Percentiles rank a stretch among this genome's conserved stretches.
These are phyloP conservation scores for Xenoacremonium recifei DNA, from an alignment of 2,329 filamentous ascomycete genomes.

Conservation along the genomic window DNA sequence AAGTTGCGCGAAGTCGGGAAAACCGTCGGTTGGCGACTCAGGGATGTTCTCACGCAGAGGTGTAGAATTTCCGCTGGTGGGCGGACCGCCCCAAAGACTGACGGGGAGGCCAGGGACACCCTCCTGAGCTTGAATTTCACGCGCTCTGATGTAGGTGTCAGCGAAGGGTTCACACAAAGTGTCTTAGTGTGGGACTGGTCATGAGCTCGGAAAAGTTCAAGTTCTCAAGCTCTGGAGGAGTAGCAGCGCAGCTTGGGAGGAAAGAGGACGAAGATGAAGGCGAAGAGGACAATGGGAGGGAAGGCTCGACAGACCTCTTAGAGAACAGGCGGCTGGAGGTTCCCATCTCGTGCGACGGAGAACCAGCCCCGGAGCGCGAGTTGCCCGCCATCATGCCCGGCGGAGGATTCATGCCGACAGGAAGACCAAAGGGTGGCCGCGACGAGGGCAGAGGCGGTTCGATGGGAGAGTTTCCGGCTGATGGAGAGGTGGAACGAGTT, in stretches of 20 bases:
- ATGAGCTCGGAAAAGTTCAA: conserved; percentile 5
- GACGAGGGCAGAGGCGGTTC: conserved; percentile 64
- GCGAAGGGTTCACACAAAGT: too few species aligned
- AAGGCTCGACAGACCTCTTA: conserved; percentile 71
- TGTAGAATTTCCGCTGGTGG: conserved; percentile 93
- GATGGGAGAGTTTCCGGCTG: conserved; percentile 75
- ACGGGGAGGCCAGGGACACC: conserved; percentile 68
- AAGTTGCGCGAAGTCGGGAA: conserved; percentile 81
- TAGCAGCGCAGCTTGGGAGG: background rate
- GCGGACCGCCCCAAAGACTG: conserved; percentile 89
- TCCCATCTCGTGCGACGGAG: conserved; percentile 87
- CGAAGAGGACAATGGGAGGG: conserved; percentile 1
- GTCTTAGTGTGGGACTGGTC: too few species aligned
- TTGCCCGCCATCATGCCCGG: conserved; percentile 58
- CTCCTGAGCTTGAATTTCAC: conserved; percentile 97
- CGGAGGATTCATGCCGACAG: conserved; percentile 60
- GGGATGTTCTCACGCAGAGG: conserved; percentile 96
- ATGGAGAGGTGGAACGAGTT: conserved; percentile 75
- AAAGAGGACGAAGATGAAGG: conserved; percentile 1
- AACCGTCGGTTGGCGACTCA: conserved; percentile 93
- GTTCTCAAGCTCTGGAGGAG: conserved; percentile 11
- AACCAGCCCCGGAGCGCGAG: conserved; percentile 82
- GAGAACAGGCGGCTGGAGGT: conserved; percentile 77
- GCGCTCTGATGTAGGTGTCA: too few species aligned
- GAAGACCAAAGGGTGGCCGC: conserved; percentile 71